These are phyloP conservation scores for Alternaria incomplexa DNA, from an alignment of 2,329 filamentous ascomycete species.

Conservation along the genomic window DNA sequence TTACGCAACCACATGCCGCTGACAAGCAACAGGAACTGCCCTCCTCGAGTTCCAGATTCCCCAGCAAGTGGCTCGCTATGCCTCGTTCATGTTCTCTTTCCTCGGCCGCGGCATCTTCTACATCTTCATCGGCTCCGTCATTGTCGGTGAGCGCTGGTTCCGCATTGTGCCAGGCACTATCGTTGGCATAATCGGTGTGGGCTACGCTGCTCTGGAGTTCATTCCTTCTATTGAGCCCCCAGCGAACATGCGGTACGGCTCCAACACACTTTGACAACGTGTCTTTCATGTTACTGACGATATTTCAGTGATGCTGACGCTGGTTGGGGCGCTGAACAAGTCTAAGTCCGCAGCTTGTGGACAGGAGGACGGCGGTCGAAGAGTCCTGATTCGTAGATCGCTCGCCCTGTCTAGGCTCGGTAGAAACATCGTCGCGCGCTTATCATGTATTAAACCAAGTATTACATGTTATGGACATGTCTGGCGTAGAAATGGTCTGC, in stretches of 20 bases:
- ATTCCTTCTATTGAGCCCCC: slow-evolving; percentile 60
- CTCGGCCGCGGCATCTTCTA: slow-evolving; percentile 96
- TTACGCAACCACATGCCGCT: slow-evolving; percentile 6
- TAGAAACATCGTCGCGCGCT: slow-evolving; percentile 3
- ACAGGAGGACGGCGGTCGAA: slow-evolving; percentile 35
- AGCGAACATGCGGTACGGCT: slow-evolving; percentile 58
- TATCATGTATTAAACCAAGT: slow-evolving; percentile 22
- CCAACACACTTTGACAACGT: not conserved
- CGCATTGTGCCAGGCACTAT: slow-evolving; percentile 79
- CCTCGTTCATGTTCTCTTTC: slow-evolving; percentile 98
- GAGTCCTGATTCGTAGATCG: slow-evolving; percentile 22
- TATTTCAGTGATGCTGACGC: slow-evolving; percentile 56
- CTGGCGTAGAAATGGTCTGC: not conserved
- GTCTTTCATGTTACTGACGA: slow-evolving; percentile 10
- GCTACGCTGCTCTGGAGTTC: slow-evolving; percentile 65
- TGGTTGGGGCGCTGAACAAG: slow-evolving; percentile 61
- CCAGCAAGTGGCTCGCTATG: slow-evolving; percentile 89
- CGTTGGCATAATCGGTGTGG: slow-evolving; percentile 78
- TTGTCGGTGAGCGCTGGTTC: slow-evolving; percentile 71
- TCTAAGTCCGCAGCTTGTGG: slow-evolving; percentile 43
- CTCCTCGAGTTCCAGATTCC: slow-evolving; percentile 88
- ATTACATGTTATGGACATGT: slow-evolving; percentile 10
- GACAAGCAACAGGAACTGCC: slow-evolving; percentile 63
- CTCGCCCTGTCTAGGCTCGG: slow-evolving; percentile 7
- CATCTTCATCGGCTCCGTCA: slow-evolving; percentile 88